Conservation (phyloP, 2,329 filamentous ascomycete species). For the Acarospora socialis region DNA sequence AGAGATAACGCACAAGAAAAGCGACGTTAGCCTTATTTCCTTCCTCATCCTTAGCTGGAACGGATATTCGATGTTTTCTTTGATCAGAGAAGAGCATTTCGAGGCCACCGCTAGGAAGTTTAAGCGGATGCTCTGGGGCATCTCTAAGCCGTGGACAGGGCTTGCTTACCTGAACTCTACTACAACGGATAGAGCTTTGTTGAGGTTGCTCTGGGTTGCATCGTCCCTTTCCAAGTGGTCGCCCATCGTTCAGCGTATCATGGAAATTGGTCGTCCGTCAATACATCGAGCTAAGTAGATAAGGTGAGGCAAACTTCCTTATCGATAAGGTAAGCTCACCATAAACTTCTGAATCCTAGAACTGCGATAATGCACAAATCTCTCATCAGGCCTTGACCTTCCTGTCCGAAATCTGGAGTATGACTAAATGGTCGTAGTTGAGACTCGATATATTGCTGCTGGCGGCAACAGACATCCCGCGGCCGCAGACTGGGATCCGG, state of each 20-base stretch:
- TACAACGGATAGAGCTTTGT: too few species aligned
- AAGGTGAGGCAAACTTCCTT: slow-evolving; percentile 16
- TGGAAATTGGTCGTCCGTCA: background rate
- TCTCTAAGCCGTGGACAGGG: slow-evolving; percentile 5
- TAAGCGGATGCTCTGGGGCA: background rate
- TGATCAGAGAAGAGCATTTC: slow-evolving; percentile 87
- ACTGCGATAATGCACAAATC: slow-evolving; percentile 5
- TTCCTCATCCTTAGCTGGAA: slow-evolving; percentile 49
- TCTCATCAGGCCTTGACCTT: background rate
- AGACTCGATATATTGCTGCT: slow-evolving; percentile 47
- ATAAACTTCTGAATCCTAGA: slow-evolving; percentile 15
- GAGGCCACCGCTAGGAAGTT: slow-evolving; percentile 57
- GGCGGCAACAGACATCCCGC: slow-evolving; percentile 85
- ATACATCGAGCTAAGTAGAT: slow-evolving; percentile 7
- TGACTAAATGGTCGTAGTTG: slow-evolving; percentile 3
- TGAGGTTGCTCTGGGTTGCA: too few species aligned
- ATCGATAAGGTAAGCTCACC: slow-evolving; percentile 25
- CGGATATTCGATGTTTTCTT: slow-evolving; percentile 52
- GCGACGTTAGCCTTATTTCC: slow-evolving; percentile 53
- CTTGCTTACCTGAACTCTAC: slow-evolving; percentile 58
- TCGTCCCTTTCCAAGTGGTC: too few species aligned
- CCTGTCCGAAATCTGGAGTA: background rate
- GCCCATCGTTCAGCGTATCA: too few species aligned
- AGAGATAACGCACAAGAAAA: slow-evolving; percentile 65
- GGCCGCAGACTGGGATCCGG: slow-evolving; percentile 72